A percentile compares a stretch with the other conserved stretches of the same genome.
phyloP scores from a whole-genome alignment of 202 grass and related monocot species.

The Setaria italica region DNA sequence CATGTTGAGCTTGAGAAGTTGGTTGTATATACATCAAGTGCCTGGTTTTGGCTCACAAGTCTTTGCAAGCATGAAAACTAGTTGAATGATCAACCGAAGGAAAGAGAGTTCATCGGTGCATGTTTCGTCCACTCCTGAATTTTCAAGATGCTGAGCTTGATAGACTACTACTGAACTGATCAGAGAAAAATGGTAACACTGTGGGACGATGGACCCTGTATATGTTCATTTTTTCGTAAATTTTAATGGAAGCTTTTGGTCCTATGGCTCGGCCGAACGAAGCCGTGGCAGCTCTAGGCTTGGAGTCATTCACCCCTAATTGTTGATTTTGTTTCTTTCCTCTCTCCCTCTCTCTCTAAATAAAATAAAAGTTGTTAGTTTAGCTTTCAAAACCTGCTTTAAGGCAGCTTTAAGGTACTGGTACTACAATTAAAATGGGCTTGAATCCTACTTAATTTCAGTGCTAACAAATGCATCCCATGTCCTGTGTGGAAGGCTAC shows the following conservation, averaged over 20 bases:
- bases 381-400: neutral
- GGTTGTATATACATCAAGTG: neutral
- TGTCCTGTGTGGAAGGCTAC: neutral
- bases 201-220: neutral
- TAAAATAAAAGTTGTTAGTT: neutral
- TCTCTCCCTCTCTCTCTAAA: neutral
- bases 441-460: constrained; percentile 2
- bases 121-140: neutral
- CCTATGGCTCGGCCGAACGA: neutral
- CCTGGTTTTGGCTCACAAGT: neutral
- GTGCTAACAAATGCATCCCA: constrained; percentile 11
- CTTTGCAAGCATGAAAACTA: neutral
- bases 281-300: neutral
- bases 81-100: neutral
- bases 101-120: neutral
- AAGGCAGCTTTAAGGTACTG: neutral
- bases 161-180: neutral
- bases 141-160: neutral
- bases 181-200: neutral
- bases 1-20: neutral
- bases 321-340: neutral
- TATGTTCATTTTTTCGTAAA: neutral
- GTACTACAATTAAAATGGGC: neutral
- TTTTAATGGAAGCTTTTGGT: neutral
- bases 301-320: neutral